Percentiles rank a stretch among this genome's conserved stretches.
These are phyloP conservation scores for Trametes coccinea DNA, from an alignment of 768 basidiomycete species.

Conservation along the genomic window DNA sequence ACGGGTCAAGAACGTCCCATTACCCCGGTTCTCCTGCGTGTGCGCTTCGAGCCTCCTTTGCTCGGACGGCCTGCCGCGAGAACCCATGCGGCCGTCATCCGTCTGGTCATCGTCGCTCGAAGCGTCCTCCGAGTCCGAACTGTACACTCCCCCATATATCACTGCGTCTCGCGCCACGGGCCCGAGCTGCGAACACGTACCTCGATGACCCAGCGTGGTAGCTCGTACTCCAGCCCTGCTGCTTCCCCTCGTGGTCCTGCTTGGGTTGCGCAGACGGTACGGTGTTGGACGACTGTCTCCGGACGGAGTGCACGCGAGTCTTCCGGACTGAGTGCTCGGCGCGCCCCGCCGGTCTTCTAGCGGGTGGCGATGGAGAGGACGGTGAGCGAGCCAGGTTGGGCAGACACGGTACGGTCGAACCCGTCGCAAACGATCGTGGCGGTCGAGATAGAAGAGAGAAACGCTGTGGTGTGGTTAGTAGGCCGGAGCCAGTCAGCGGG, in stretches of 20 bases:
- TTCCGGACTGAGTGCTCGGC: conserved; percentile 46
- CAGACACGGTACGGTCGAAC: conserved; percentile 1
- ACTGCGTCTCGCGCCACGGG: neutral
- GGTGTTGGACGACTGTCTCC: conserved; percentile 35
- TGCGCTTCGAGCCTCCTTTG: conserved; percentile 20
- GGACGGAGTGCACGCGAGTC: conserved; percentile 35
- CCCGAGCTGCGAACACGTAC: conserved; percentile 38
- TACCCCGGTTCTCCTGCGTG: conserved; percentile 8
- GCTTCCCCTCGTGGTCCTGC: conserved; percentile 27
- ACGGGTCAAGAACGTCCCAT: conserved; percentile 9
- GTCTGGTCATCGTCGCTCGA: conserved; percentile 29
- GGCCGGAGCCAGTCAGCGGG: neutral
- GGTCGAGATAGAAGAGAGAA: conserved; percentile 8
- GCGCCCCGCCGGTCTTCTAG: conserved; percentile 52
- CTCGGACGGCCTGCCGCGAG: conserved; percentile 24
- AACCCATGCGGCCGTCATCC: conserved; percentile 19
- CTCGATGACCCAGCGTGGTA: conserved; percentile 86
- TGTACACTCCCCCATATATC: conserved; percentile 1
- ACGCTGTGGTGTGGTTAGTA: neutral
- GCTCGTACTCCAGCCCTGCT: conserved; percentile 78
- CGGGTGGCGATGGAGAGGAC: conserved; percentile 76
- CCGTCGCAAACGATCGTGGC: conserved; percentile 1
- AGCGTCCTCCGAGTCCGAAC: conserved; percentile 26
- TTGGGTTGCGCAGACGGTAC: conserved; percentile 29
- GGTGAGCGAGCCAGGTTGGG: conserved; percentile 77